Evolutionary conservation across 2,329 filamentous ascomycete species (phyloP), one percentile per base, ranked within the genome.

Genomic region (Bipolaris zeicola): DNA sequence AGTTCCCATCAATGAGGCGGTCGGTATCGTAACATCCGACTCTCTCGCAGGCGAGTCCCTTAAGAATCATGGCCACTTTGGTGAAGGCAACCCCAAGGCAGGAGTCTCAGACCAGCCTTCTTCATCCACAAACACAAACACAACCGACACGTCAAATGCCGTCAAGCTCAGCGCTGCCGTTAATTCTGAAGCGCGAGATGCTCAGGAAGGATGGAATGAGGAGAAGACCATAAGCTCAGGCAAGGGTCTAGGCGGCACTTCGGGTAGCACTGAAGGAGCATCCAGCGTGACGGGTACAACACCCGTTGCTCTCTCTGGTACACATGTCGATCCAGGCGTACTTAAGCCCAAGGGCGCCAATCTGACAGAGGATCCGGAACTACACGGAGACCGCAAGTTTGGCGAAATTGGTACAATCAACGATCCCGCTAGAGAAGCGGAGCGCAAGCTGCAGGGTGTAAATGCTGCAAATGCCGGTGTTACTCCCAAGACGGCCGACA

Each of bases 11-110:
- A 72, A 79, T 14, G 91, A 95, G 74, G 78, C 82, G 13, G 79
- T 88, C 5, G 91, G 91, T 50, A 67, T 80, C 24, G 82, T 94
- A 1, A 78, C 83, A 42, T 79, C 83, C 13, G 89, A 89, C 76
- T 94, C 90, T 6, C 86, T 96, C 5, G 91, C 91, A 10, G 88
- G 86, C 56, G 88, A 94, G 68, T 95, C 90, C 0, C 77, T 86
- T 57, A 78, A 80, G 44, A 64, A 79, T 20, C 82, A 82, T 55
- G 90, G 89, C 62, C 78, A 74, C 11, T 91, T 90, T 66, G 78
- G 82, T 38, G 73, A 82, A 26, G 75, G 82, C 54, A 90, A 91
- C 76, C 79, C 81, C 22, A 79, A 82, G 59, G 80, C 81, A 16
- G 79, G 81, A 38, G 79, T 80, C 5, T 77, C 79, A 31, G 72